Evolutionary conservation across 495 filamentous ascomycete genomes (phyloP).

Genomic region (Trichocladium uniseriatum): DNA sequence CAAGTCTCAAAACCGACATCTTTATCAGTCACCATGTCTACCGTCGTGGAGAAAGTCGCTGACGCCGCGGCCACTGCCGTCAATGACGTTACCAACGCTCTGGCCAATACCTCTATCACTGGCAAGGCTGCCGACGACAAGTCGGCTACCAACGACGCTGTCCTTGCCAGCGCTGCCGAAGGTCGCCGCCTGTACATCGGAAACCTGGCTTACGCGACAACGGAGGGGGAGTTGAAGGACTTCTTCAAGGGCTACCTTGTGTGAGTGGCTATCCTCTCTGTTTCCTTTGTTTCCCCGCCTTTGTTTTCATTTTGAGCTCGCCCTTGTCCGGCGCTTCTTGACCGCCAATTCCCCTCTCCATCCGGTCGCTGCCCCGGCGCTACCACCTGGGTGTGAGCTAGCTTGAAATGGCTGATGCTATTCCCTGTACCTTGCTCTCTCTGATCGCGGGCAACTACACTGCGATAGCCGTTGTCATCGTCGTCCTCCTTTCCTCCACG

Average conservation of each 20-base stretch:
- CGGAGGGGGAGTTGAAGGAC: conserved; percentile 97
- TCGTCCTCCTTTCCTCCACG: no score
- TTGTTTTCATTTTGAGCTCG: not conserved
- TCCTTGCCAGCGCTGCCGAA: conserved; percentile 92
- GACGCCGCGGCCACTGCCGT: conserved; percentile 56
- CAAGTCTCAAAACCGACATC: conserved; percentile 23
- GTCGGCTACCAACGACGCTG: conserved; percentile 59
- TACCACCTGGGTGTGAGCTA: no score
- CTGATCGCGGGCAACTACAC: not conserved
- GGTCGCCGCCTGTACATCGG: conserved; percentile 98
- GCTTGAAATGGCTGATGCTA: no score
- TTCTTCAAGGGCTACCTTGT: conserved; percentile 98
- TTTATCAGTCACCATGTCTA: conserved; percentile 45
- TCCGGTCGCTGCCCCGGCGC: no score
- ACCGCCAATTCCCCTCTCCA: not conserved
- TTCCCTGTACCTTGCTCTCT: no score
- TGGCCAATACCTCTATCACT: conserved; percentile 62
- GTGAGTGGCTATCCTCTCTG: conserved; percentile 63
- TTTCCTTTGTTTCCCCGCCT: conserved; percentile 2
- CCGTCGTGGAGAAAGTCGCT: conserved; percentile 51
- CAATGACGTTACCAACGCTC: conserved; percentile 77
- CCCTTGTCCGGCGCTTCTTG: conserved; percentile 8
- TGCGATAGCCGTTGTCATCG: not conserved
- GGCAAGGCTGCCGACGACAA: conserved; percentile 43
- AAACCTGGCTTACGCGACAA: conserved; percentile 99